Base-by-base conservation (phyloP, 192 early-diverging fungal species). In the Entophlyctis helioformis region DNA sequence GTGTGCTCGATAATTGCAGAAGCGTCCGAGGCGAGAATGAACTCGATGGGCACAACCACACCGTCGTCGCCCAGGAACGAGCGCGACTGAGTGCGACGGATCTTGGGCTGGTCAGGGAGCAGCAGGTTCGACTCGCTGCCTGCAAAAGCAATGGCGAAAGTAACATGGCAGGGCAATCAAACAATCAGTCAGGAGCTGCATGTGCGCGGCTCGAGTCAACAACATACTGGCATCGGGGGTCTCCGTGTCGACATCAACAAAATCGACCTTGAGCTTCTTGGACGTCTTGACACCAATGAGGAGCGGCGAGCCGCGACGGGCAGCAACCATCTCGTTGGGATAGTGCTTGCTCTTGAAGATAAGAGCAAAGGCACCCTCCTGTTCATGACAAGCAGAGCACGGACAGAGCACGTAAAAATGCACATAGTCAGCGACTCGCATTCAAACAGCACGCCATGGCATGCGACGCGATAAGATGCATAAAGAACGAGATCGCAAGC, bases 1-100 rank as follows among this genome's bases (percentile, higher is more conserved):
- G 77, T 80, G 66, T 80, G 77, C 60, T 80, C 77, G 46, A 78
- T 71, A 32, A 80, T 72, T n/a, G 77, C 77, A 22, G 68, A 69
- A 5, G 77, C 69, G 53, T 80, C 77, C 15, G 74, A 78, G 5
- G 77, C 77, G 7, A 80, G 44, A 45, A 80, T 69, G 58, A 69
- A 80, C 48, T 80, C 77, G 25, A 80, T 63, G 19, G 74, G 77
- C 49, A 63, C 37, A 22, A 67, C 68, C 13, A 61, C 50, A 12
- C 66, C 71, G 28, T 75, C 65, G 10, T 76, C 74, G 28, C 71
- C 63, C 43, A 80, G 54, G 64, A 80, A 80, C 31, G 63, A 62
- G 13, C 74, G 53, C 2, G 77, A 80, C 47, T 62, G 69, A 6
- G 65, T 63, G 19, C 77, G 48, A 21, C 63, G 66, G 21, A 75